A percentile compares a stretch with the other conserved stretches of the same genome.
Conservation (phyloP, 768 basidiomycete genomes). For the Chalciporus pseudorubinellus region DNA sequence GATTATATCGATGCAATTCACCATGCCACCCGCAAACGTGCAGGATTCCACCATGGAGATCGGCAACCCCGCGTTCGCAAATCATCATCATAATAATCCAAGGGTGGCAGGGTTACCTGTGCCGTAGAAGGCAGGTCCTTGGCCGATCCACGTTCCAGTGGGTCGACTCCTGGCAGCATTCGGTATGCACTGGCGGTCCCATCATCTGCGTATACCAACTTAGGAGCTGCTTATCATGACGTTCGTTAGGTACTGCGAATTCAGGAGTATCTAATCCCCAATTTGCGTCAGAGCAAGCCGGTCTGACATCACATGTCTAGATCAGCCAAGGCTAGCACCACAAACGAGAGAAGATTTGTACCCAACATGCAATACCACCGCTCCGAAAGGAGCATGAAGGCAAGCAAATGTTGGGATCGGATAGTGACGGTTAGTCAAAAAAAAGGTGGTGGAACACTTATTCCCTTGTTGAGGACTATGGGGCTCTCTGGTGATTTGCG, state of each 20-base stretch:
- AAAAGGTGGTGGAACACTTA: no score
- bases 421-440: no score
- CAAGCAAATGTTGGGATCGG: no score
- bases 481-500: no score
- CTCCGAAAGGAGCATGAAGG: not conserved
- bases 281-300: no score
- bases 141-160: slow-evolving; percentile 30
- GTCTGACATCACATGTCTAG: not conserved
- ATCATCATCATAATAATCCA: no score
- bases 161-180: slow-evolving; percentile 35
- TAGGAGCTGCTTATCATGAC: slow-evolving; percentile 44
- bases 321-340: slow-evolving; percentile 7
- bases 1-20: not conserved
- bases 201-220: slow-evolving; percentile 37
- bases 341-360: not conserved
- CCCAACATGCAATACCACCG: not conserved
- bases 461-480: no score
- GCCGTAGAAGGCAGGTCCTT: slow-evolving; percentile 35
- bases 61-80: no score
- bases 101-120: slow-evolving; percentile 30
- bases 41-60: slow-evolving; percentile 14
- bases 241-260: slow-evolving; percentile 8
- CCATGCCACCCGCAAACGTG: slow-evolving; percentile 3
- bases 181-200: slow-evolving; percentile 40
- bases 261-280: no score